Evolutionary conservation across 1,284 basidiomycete genomes (phyloP), one percentile per base, ranked within the genome.

Genomic region (Tilletia walkeri): DNA sequence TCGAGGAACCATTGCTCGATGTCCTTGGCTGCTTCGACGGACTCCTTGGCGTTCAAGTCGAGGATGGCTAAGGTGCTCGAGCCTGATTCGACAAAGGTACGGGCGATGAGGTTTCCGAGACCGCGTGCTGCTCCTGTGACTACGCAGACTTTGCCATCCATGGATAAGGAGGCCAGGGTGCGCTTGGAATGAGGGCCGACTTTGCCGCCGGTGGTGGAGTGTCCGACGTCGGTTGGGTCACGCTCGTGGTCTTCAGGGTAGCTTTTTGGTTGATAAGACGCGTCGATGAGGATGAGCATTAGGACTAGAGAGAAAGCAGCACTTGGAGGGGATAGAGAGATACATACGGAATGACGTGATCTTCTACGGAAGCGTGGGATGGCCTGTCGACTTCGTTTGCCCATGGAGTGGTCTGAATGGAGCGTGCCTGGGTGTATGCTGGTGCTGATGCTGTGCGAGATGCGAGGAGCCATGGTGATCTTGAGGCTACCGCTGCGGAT

Each of bases 91-190:
- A 95, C 83, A 84, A 97, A 93, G 7, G 93, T 93, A 68, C 90
- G 89, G 78, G 77, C 79, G 48, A 81, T 79, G 49, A 80, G 34
- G 71, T 81, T 79, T 36, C 79, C 79, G 49, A 81, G 77, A 14
- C 95, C 95, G 78, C 92, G 88, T 18, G 93, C 95, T 68, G 91
- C 95, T 68, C 95, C 95, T n/a, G 95, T 98, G 69, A 98, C 89
- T 76, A 95, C 86, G 85, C 92, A 94, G 65, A 95, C 93, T 90
- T 96, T 84, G 69, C 79, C 75, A 63, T 78, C 73, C 78, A 80
- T 78, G 38, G 75, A 77, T 41, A 80, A 75, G 67, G 73, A 76
- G 38, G 78, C 76, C n/a, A 80, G 76, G 12, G 77, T 80, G 30
- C 78, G 75, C 49, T 76, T 74, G 12, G 68, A 68, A 67, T 78